These are phyloP conservation scores for Somion occarium DNA, from an alignment of 1,284 basidiomycete genomes.

Conservation along the genomic window DNA sequence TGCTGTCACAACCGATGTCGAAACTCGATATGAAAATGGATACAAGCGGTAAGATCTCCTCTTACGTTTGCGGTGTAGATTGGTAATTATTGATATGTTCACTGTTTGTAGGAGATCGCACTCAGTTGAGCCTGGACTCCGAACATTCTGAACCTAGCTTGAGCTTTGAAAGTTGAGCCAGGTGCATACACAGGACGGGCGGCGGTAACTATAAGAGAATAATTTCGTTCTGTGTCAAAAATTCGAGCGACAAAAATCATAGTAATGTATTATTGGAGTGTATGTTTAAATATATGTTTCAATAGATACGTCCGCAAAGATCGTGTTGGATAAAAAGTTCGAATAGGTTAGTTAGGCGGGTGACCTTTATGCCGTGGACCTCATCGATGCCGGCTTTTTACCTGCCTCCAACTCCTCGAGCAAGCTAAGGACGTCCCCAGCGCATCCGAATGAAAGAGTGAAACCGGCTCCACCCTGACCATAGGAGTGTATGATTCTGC, in stretches of 20 bases:
- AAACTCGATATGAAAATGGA: background rate
- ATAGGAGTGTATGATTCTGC: slow-evolving; percentile 31
- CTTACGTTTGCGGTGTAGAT: no score
- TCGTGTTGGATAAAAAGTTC: background rate
- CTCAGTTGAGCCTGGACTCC: no score
- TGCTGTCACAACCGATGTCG: slow-evolving; percentile 1
- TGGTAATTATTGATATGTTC: no score
- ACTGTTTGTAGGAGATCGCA: no score
- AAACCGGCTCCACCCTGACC: slow-evolving; percentile 31
- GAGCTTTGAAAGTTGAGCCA: no score
- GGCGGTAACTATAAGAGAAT: background rate
- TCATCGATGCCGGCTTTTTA: slow-evolving; percentile 7
- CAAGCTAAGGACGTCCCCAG: slow-evolving; percentile 14
- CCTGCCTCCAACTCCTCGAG: slow-evolving; percentile 14
- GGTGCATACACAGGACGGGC: no score
- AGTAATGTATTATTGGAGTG: background rate
- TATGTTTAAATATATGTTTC: no score
- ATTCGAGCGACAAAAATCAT: no score
- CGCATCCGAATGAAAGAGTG: slow-evolving; percentile 18
- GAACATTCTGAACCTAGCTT: no score
- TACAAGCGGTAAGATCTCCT: no score
- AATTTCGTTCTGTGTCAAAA: no score
- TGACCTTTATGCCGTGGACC: background rate
- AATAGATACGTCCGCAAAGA: background rate
- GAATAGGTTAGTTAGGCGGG: background rate